Conservation (phyloP, 2,329 filamentous ascomycete species). For the Plenodomus lindquistii region DNA sequence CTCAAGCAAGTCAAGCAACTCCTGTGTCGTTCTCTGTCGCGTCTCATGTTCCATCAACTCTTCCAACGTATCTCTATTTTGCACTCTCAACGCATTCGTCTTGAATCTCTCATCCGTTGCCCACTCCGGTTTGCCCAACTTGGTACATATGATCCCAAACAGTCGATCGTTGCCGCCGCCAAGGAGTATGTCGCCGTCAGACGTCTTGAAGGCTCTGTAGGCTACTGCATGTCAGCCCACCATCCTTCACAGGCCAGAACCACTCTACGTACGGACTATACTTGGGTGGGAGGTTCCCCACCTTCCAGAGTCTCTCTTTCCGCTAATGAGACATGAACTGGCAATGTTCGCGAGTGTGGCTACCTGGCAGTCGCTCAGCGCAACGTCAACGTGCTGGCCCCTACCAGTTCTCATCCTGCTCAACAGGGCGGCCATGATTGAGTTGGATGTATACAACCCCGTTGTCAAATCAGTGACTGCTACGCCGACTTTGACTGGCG, state of each 20-base stretch:
- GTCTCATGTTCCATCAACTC: slow-evolving; percentile 76
- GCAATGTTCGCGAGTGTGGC: slow-evolving; percentile 95
- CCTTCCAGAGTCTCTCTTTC: slow-evolving; percentile 81
- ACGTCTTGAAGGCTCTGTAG: slow-evolving; percentile 77
- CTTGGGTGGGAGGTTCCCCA: slow-evolving; percentile 99
- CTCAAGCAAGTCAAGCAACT: slow-evolving; percentile 87
- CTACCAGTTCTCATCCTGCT: slow-evolving; percentile 71
- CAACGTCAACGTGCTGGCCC: slow-evolving; percentile 91
- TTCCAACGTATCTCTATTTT: slow-evolving; percentile 78
- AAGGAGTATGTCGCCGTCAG: slow-evolving; percentile 65
- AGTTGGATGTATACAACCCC: slow-evolving; percentile 91
- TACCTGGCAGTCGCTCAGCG: slow-evolving; percentile 91
- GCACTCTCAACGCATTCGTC: slow-evolving; percentile 63
- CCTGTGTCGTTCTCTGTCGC: slow-evolving; percentile 74
- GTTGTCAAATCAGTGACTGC: slow-evolving; percentile 96
- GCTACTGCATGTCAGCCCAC: too few relatives aligned
- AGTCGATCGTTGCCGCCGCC: slow-evolving; percentile 67
- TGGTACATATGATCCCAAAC: slow-evolving; percentile 63
- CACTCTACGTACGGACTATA: too few relatives aligned
- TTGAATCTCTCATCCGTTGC: slow-evolving; percentile 59
- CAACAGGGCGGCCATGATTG: slow-evolving; percentile 92
- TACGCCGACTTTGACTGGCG: slow-evolving; percentile 95
- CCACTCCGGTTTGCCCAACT: slow-evolving; percentile 63
- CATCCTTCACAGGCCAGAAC: too few relatives aligned
- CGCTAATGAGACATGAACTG: slow-evolving; percentile 86